Conservation (phyloP, 2,329 filamentous ascomycete species). For the Stachybotrys chlorohalonatus region DNA sequence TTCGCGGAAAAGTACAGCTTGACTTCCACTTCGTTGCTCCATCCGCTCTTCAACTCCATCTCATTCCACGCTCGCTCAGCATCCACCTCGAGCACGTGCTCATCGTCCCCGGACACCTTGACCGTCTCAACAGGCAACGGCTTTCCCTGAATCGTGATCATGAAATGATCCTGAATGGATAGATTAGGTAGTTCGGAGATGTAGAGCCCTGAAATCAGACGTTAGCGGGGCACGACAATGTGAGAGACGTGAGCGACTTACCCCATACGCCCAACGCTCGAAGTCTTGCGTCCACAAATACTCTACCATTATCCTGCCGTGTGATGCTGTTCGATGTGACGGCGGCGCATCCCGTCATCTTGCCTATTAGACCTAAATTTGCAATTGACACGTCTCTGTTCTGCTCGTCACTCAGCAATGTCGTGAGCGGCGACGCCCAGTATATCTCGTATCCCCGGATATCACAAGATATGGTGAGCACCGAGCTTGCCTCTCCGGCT, state of each 20-base stretch:
- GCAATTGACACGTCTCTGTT: constrained; percentile 42
- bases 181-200: constrained; percentile 58
- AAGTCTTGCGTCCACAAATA: constrained; percentile 58
- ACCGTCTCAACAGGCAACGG: constrained; percentile 62
- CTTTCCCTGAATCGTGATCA: constrained; percentile 65
- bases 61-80: constrained; percentile 68
- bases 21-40: constrained; percentile 72
- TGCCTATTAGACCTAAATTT: constrained; percentile 69
- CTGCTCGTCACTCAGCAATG: constrained; percentile 36
- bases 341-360: constrained; percentile 84
- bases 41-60: constrained; percentile 59
- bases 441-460: constrained; percentile 72
- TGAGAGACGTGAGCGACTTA: constrained; percentile 22
- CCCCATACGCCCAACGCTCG: constrained; percentile 74
- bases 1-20: constrained; percentile 43
- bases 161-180: constrained; percentile 55
- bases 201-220: constrained; percentile 50
- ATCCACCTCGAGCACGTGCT: constrained; percentile 67
- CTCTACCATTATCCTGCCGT: constrained; percentile 42
- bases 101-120: constrained; percentile 39
- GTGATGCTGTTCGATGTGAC: constrained; percentile 55
- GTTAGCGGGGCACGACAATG: not conserved
- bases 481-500: constrained; percentile 29
- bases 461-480: constrained; percentile 55
- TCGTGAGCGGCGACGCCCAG: constrained; percentile 58